phyloP scores from a whole-genome alignment of 2,329 filamentous ascomycete genomes.

The Pyricularia sp. region DNA sequence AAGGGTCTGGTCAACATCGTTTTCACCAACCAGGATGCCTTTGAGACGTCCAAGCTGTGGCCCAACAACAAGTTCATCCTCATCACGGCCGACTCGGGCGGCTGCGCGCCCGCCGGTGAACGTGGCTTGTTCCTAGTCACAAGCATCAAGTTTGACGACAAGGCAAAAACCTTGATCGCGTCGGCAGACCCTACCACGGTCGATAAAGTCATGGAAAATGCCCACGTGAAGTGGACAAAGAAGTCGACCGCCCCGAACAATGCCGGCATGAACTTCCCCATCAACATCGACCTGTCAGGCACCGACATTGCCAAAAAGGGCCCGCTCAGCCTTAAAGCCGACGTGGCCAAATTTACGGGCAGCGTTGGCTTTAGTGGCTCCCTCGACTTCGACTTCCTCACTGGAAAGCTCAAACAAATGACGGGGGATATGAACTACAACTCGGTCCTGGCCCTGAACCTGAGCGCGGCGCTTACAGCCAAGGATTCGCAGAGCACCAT shows the following conservation, averaged over 20 bases:
- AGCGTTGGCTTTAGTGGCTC: not conserved
- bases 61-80: not conserved
- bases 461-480: not conserved
- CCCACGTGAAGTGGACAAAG: not conserved
- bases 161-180: not conserved
- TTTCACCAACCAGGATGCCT: slow-evolving; percentile 16
- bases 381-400: not conserved
- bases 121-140: not conserved
- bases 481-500: not conserved
- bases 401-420: not conserved
- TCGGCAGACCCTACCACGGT: not conserved
- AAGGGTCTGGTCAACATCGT: slow-evolving; percentile 12
- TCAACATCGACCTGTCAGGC: not conserved
- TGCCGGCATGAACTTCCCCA: not conserved
- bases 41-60: not conserved
- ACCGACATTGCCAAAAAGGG: not conserved
- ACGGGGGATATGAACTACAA: not conserved
- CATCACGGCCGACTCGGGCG: not conserved
- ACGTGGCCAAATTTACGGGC: not conserved
- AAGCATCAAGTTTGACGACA: not conserved
- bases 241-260: not conserved
- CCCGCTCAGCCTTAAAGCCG: not conserved
- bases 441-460: not conserved
- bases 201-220: not conserved
- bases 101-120: not conserved